Conservation (phyloP, 164 flowering plant species). For the Aristolochia contorta region DNA sequence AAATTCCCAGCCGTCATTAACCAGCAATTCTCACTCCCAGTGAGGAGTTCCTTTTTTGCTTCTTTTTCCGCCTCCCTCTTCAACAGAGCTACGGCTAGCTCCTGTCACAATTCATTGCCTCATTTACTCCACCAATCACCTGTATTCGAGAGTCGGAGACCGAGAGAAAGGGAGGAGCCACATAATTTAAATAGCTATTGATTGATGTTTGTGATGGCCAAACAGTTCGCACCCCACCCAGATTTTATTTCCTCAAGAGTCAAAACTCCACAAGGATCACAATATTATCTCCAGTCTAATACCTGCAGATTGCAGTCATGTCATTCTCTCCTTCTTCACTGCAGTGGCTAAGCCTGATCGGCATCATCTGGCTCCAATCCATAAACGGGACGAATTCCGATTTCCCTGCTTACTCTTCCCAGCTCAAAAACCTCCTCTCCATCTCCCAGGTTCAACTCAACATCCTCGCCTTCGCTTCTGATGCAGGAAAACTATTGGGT, state of each 20-base stretch:
- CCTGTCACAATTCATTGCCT: too few species aligned
- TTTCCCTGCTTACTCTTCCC: constrained; percentile 83
- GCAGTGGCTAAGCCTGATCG: constrained; percentile 77
- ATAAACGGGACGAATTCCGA: constrained; percentile 64
- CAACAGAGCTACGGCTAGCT: too few species aligned
- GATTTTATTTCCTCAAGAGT: too few species aligned
- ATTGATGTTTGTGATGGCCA: background rate
- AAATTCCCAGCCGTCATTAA: too few species aligned
- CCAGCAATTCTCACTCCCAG: too few species aligned
- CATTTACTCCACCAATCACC: too few species aligned
- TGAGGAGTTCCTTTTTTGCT: too few species aligned
- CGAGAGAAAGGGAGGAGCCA: too few species aligned
- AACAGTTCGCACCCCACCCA: background rate
- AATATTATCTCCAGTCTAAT: too few species aligned
- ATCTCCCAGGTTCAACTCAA: constrained; percentile 74
- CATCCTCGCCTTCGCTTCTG: constrained; percentile 89
- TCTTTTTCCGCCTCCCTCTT: too few species aligned
- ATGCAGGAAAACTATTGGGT: constrained; percentile 81
- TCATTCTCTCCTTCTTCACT: constrained; percentile 15
- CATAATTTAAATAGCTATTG: background rate
- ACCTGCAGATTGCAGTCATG: constrained; percentile 6
- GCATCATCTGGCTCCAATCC: constrained; percentile 73
- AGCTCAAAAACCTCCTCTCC: constrained; percentile 52
- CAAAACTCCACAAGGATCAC: background rate
- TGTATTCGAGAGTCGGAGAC: too few species aligned